Evolutionary conservation across 352 stramenopile genomes (phyloP).

Genomic region (Thalassiosira ordinaria): DNA sequence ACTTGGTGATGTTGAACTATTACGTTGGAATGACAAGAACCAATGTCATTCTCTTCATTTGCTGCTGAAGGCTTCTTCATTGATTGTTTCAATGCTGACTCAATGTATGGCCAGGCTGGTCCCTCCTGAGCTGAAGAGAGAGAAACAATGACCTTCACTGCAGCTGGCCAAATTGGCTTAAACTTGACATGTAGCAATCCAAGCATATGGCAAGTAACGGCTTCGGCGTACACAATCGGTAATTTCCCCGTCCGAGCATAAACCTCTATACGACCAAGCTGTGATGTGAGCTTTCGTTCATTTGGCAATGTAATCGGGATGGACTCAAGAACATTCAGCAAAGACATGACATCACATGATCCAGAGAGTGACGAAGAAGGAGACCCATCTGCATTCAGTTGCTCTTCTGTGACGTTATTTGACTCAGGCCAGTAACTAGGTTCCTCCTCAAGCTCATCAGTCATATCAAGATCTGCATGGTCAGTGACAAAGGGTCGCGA

Average conservation of each 20-base stretch:
- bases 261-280: slow-evolving; percentile 75
- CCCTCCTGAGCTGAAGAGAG: slow-evolving; percentile 65
- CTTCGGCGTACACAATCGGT: slow-evolving; percentile 80
- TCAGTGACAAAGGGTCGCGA: slow-evolving; percentile 74
- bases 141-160: slow-evolving; percentile 64
- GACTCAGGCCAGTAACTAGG: slow-evolving; percentile 35
- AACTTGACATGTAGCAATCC: slow-evolving; percentile 85
- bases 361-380: slow-evolving; percentile 42
- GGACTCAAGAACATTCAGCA: slow-evolving; percentile 71
- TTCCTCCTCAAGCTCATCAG: slow-evolving; percentile 85
- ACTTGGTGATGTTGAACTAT: slow-evolving; percentile 57
- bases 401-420: neutral
- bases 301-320: slow-evolving; percentile 70
- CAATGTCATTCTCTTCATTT: neutral
- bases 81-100: slow-evolving; percentile 61
- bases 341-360: slow-evolving; percentile 74
- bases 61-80: slow-evolving; percentile 44
- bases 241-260: slow-evolving; percentile 72
- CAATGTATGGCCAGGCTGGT: slow-evolving; percentile 67
- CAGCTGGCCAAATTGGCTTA: slow-evolving; percentile 74
- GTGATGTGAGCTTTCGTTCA: slow-evolving; percentile 66
- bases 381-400: slow-evolving; percentile 5
- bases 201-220: slow-evolving; percentile 77
- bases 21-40: slow-evolving; percentile 4
- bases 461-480: slow-evolving; percentile 81